Percentiles rank a stretch among this genome's conserved stretches.
phyloP scores from a whole-genome alignment of 169 alveolate genomes.

The Cystoisospora suis region DNA sequence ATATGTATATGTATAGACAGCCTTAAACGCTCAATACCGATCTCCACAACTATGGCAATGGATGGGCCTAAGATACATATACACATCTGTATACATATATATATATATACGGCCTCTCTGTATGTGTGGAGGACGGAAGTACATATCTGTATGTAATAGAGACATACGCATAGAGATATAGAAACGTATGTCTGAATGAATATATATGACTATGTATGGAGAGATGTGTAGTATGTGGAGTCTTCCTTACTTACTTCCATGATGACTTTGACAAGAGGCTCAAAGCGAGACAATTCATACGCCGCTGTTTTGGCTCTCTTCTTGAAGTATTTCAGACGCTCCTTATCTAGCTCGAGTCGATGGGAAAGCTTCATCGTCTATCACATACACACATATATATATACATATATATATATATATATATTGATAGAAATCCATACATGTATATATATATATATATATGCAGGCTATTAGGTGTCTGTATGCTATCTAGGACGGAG shows the following conservation, averaged over 20 bases:
- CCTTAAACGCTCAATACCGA: too few species aligned
- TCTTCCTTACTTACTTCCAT: conserved; percentile 47
- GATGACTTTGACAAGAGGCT: conserved; percentile 60
- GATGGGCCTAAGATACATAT: too few species aligned
- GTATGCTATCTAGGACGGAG: background rate
- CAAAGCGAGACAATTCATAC: conserved; percentile 68
- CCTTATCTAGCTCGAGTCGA: conserved; percentile 55
- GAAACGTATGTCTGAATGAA: background rate
- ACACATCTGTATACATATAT: background rate
- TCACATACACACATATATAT: background rate
- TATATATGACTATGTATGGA: background rate
- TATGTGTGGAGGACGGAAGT: background rate
- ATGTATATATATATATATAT: background rate
- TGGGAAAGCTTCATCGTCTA: conserved; percentile 47
- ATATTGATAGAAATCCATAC: too few species aligned
- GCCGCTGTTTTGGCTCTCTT: conserved; percentile 59
- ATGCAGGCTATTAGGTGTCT: too few species aligned
- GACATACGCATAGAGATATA: background rate
- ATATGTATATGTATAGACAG: background rate
- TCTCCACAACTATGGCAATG: too few species aligned
- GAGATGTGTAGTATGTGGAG: background rate
- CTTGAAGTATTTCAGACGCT: conserved; percentile 53
- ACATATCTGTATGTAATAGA: too few species aligned
- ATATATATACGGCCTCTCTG: background rate
- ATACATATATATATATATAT: too few species aligned